Evolutionary conservation across 768 basidiomycete species (phyloP), one percentile per base, ranked within the genome.

Genomic region (Rhodocollybia butyracea): DNA sequence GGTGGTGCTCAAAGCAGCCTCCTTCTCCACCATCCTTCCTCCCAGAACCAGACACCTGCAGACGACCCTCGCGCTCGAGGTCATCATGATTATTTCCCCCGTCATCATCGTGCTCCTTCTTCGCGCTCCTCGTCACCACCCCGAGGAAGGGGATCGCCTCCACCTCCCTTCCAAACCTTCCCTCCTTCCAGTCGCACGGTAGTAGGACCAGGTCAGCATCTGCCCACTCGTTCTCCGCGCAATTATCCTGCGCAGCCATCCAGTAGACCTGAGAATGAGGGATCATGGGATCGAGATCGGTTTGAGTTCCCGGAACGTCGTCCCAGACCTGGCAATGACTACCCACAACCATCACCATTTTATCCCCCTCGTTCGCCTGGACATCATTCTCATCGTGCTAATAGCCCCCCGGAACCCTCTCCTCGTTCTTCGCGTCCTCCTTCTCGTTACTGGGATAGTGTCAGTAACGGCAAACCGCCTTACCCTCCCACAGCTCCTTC

Each of bases 1-100:
- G 85, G 82, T 11, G 22, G 36, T 40, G 80, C 82, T 13, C 80
- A 81, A 58, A 82, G 78, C 58, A 79, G 68, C 48, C 64, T 86
- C 41, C 71, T 88, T 7, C 71, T 90, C 1, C 89, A 91, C 48
- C 88, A 88, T 57, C 84, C 85, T 13, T 75, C 82, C 11, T 81
- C 86, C 2, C 84, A 86, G 50, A 80, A 81, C 50, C 78, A 80
- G 58, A 73, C 74, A 12, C 77, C 76, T 32, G 69, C 75, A 0
- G 84, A 84, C 47, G 85, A 80, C 58, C 73, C 61, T 17, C 67
- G 77, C 22, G 63, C 60, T 11, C 73, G 74, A 53, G 61, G 68
- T 5, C 79, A 78, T 45, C 80, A 84, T 45, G 79, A 77, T 34
- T 86, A 89, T 30, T 83, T 82, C 51, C 84, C 80, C 59, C 70